A percentile compares a stretch with the other conserved stretches of the same genome.
These are phyloP conservation scores for Phyllosticta capitalensis DNA, from an alignment of 2,329 filamentous ascomycete species.

Conservation along the genomic window DNA sequence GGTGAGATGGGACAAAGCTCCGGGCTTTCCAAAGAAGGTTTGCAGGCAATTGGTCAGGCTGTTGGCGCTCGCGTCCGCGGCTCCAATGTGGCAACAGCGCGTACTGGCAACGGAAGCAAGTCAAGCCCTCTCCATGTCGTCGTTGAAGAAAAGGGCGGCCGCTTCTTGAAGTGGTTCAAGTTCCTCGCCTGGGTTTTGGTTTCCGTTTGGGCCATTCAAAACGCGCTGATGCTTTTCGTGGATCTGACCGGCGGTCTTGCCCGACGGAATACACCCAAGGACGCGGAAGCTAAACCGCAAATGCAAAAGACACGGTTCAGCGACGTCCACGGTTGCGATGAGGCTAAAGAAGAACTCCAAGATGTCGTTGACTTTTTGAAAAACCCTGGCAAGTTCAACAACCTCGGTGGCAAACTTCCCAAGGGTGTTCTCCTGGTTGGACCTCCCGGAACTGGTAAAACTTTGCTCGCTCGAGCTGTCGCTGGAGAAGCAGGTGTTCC, in stretches of 20 bases:
- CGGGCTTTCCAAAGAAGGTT: conserved; percentile 39
- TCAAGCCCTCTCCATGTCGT: conserved; percentile 88
- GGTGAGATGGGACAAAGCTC: conserved; percentile 11
- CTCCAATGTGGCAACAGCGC: conserved; percentile 51
- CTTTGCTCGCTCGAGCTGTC: conserved; percentile 85
- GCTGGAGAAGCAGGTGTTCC: conserved; percentile 95
- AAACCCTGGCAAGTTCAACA: conserved; percentile 86
- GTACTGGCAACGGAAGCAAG: conserved; percentile 59
- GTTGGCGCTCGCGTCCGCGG: conserved; percentile 63
- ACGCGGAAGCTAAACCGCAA: conserved; percentile 83
- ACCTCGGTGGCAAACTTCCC: conserved; percentile 88
- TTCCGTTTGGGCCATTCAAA: conserved; percentile 33
- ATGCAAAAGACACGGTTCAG: conserved; percentile 83
- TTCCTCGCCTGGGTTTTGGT: conserved; percentile 70
- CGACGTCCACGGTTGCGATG: conserved; percentile 94
- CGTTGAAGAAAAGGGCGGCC: conserved; percentile 77
- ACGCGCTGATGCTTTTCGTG: conserved; percentile 51
- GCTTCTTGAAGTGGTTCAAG: conserved; percentile 84
- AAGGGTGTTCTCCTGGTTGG: conserved; percentile 94
- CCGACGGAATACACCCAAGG: conserved; percentile 61
- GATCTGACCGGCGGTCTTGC: conserved; percentile 73
- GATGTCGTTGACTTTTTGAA: conserved; percentile 94
- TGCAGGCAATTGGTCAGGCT: conserved; percentile 74
- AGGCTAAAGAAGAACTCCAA: conserved; percentile 95
- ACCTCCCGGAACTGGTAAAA: conserved; percentile 95